These are phyloP conservation scores for Hypoxylon fuscum DNA, from an alignment of 495 filamentous ascomycete species.

Conservation along the genomic window DNA sequence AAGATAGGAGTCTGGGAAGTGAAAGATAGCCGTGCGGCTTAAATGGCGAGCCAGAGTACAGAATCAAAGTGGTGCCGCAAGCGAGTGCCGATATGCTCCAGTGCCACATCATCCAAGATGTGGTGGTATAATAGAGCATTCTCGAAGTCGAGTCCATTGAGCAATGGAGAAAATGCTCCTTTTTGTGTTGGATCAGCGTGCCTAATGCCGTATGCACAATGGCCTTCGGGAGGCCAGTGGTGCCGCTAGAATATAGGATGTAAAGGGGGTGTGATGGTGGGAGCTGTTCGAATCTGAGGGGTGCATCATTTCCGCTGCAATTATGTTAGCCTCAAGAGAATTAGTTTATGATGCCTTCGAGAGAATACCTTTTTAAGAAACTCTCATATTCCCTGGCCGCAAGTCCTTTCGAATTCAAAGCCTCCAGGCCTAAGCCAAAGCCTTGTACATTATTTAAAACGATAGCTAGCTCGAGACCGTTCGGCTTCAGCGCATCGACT, in stretches of 20 bases:
- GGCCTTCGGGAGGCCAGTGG: conserved; percentile 89
- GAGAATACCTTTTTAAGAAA: conserved; percentile 49
- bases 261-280: conserved; percentile 86
- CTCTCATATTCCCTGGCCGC: conserved; percentile 54
- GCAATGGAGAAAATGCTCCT: conserved; percentile 87
- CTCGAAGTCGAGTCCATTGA: conserved; percentile 64
- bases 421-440: conserved; percentile 57
- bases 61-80: conserved; percentile 78
- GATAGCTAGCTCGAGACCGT: conserved; percentile 69
- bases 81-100: conserved; percentile 88
- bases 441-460: conserved; percentile 70
- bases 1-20: conserved; percentile 52
- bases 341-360: not conserved
- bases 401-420: conserved; percentile 57
- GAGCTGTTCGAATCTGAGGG: conserved; percentile 75
- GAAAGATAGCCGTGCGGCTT: conserved; percentile 57
- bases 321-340: conserved; percentile 13
- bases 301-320: conserved; percentile 49
- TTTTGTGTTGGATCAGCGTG: conserved; percentile 92
- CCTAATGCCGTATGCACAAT: conserved; percentile 91
- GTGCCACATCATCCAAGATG: conserved; percentile 98
- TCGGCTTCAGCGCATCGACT: conserved; percentile 65
- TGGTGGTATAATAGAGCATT: conserved; percentile 88
- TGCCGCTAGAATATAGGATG: conserved; percentile 87
- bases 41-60: conserved; percentile 93